Percentiles rank a stretch among this genome's conserved stretches.
Evolutionary conservation across 768 basidiomycete genomes (phyloP).

Genomic region (Boletus eberwhitei): DNA sequence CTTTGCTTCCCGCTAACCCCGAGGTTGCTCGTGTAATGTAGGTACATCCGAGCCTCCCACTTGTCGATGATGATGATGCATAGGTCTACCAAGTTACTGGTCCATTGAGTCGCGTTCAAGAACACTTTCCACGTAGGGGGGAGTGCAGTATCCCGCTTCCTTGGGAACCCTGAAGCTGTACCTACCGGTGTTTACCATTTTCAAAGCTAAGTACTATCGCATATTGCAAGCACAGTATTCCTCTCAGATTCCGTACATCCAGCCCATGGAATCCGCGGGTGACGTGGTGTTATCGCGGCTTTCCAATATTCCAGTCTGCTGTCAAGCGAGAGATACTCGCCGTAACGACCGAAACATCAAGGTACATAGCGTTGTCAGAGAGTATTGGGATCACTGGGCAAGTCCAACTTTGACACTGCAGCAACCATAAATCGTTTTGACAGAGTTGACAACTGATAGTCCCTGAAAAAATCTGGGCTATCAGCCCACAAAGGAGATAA

Average conservation of each 20-base stretch:
- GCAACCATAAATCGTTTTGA: background rate
- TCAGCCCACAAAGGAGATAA: background rate
- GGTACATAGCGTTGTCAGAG: background rate
- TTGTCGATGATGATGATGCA: background rate
- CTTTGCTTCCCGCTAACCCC: background rate
- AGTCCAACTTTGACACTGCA: background rate
- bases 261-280: slow-evolving; percentile 5
- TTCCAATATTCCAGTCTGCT: background rate
- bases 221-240: background rate
- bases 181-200: background rate
- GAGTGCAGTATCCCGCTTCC: background rate
- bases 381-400: background rate
- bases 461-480: background rate
- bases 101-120: background rate
- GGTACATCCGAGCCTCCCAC: background rate
- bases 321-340: background rate
- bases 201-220: background rate
- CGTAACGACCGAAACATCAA: background rate
- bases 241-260: background rate
- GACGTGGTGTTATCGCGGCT: slow-evolving; percentile 7
- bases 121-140: background rate
- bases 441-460: background rate
- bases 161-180: background rate
- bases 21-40: background rate
- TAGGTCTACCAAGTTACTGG: background rate